Evolutionary conservation across 176 grass and related monocot genomes (phyloP), one percentile per base, ranked within the genome.

Genomic region (Bromus sterilis): DNA sequence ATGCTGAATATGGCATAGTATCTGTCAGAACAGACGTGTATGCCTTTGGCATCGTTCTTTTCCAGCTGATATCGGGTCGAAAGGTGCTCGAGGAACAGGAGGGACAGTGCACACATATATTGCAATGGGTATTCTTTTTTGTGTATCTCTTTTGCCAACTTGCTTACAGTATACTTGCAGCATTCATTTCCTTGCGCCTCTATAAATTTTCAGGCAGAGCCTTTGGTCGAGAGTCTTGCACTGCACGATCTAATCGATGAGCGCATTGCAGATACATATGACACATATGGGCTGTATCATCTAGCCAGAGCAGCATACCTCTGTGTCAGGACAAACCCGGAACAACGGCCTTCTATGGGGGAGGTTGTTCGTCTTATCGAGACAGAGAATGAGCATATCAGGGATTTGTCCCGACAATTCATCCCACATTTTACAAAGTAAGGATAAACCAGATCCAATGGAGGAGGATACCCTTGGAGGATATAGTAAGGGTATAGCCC

Each of bases 1-100:
- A 94, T 86, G 80, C 92, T 79, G 83, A 94, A 60, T 89, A 84
- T 26, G 73, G 89, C 66, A 79, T 89, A 66, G 92, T 94, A 59
- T 94, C 89, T 75, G 86, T 94, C 31, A 86, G 92, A 79, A 94
- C 89, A 69, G 89, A 91, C 57, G 89, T 94, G 9, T 94, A 94
- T 69, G 89, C 92, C 18, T 94, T 94, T 60, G 92, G 92, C 3
- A 86, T 87, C 69, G 83, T 94, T 86, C 89, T 94, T 76, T 94
- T 94, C 84, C 92, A 94, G 83, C 72, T 94, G 80, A 94, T 94
- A 91, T 94, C 89, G 10, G 92, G 92, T 76, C 76, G 67, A 14
- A 84, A 78, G 51, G 86, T 94, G 36, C 44, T 91, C 13, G 80
- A 82, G 30, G 89, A 91, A 51, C 31, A 34, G 49, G 89, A 39